Conservation (phyloP, 176 grass and related monocot genomes). For the Oryza longistaminata region DNA sequence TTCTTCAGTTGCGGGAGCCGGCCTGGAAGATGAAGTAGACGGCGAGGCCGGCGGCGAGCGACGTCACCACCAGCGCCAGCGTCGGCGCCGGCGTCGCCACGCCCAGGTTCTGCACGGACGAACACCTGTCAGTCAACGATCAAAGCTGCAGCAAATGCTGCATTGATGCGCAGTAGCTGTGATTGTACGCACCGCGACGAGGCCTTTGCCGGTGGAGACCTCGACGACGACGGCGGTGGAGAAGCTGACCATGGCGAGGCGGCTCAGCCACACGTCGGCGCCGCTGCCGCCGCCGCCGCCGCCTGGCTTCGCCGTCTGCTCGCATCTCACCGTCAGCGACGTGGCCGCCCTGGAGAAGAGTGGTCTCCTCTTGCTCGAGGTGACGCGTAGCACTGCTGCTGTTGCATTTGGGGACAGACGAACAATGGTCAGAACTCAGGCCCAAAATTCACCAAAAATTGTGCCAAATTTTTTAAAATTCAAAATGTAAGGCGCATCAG, state of each 20-base stretch:
- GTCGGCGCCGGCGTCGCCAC: slow-evolving; percentile 56
- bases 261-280: slow-evolving; percentile 70
- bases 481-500: too few relatives aligned
- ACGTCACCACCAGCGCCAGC: slow-evolving; percentile 63
- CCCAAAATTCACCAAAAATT: not conserved
- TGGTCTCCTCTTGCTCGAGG: slow-evolving; percentile 42
- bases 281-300: slow-evolving; percentile 19
- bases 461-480: not conserved
- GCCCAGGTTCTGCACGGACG: slow-evolving; percentile 67
- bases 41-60: slow-evolving; percentile 67
- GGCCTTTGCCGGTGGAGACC: slow-evolving; percentile 73
- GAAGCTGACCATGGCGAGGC: slow-evolving; percentile 83
- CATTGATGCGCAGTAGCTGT: not conserved
- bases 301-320: slow-evolving; percentile 57
- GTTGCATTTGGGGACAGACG: not conserved
- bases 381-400: slow-evolving; percentile 31
- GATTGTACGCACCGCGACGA: slow-evolving; percentile 57
- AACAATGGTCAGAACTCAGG: not conserved
- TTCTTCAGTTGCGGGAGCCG: slow-evolving; percentile 46
- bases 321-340: slow-evolving; percentile 59
- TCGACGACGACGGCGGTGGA: slow-evolving; percentile 72
- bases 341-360: not conserved
- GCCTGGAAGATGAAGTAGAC: slow-evolving; percentile 81
- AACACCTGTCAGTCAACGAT: not conserved
- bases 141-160: too few relatives aligned